Conservation (phyloP, 108 stramenopile genomes). For the Fragilaria crotonensis region DNA sequence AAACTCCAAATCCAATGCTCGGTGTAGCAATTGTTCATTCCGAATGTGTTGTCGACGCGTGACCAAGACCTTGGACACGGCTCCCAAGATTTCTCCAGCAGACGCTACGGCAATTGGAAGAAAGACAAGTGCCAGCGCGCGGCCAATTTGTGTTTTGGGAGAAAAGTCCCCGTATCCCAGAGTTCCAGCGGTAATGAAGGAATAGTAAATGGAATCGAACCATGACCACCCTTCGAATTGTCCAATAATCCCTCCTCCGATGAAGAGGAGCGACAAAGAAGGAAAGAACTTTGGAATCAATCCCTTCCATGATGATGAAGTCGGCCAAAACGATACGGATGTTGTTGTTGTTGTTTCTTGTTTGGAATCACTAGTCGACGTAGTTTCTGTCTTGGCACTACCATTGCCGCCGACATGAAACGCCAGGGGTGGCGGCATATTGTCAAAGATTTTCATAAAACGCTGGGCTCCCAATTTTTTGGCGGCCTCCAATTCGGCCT, state of each 20-base stretch:
- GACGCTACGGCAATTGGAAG: slow-evolving; percentile 11
- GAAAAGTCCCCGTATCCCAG: slow-evolving; percentile 23
- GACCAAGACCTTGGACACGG: neutral
- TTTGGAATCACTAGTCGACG: too few species aligned
- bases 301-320: neutral
- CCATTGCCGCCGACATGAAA: neutral
- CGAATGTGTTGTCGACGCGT: neutral
- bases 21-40: slow-evolving; percentile 5
- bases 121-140: slow-evolving; percentile 10
- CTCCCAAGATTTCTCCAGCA: slow-evolving; percentile 6
- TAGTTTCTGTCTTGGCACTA: neutral
- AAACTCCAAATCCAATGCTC: slow-evolving; percentile 6
- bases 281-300: neutral
- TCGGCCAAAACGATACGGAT: too few species aligned
- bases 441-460: neutral
- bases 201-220: slow-evolving; percentile 15
- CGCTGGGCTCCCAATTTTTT: neutral
- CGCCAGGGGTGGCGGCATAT: neutral
- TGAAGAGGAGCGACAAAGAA: neutral
- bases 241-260: slow-evolving; percentile 3
- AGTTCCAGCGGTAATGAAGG: slow-evolving; percentile 14
- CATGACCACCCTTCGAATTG: slow-evolving; percentile 14
- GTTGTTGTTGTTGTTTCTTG: too few species aligned
- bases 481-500: neutral
- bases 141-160: neutral